Evolutionary conservation across 2,329 filamentous ascomycete species (phyloP).

Genomic region (Thielaviopsis ethacetica): DNA sequence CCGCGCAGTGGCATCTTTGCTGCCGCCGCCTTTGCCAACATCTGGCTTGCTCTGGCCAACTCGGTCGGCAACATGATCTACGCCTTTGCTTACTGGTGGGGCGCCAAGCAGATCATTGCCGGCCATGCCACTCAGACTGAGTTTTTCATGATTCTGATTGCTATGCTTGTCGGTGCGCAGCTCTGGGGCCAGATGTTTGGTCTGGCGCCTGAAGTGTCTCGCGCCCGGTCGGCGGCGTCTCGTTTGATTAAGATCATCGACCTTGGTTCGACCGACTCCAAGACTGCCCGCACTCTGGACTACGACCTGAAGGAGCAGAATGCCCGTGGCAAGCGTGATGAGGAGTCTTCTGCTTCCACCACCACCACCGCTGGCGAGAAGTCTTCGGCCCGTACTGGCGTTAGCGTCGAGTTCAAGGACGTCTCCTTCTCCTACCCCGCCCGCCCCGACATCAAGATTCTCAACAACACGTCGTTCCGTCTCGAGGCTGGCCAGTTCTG

Average conservation of each 20-base stretch:
- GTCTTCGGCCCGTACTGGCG: constrained; percentile 16
- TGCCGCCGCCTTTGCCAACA: constrained; percentile 34
- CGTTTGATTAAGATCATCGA: constrained; percentile 37
- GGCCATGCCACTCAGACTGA: constrained; percentile 47
- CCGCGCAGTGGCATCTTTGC: constrained; percentile 37
- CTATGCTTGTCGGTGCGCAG: constrained; percentile 56
- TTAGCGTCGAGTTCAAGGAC: constrained; percentile 35
- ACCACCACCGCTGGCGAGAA: neutral
- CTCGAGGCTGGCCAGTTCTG: constrained; percentile 44
- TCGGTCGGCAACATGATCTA: constrained; percentile 51
- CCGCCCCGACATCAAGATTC: constrained; percentile 38
- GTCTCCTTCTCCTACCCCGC: constrained; percentile 51
- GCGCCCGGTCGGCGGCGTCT: constrained; percentile 43
- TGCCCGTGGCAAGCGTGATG: constrained; percentile 18
- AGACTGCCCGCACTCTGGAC: constrained; percentile 9
- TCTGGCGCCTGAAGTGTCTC: constrained; percentile 57
- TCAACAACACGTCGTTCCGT: constrained; percentile 38
- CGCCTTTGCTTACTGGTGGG: constrained; percentile 69
- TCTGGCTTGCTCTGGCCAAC: constrained; percentile 45
- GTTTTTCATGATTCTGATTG: constrained; percentile 60
- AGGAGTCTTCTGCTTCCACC: constrained; percentile 20
- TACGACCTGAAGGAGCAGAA: constrained; percentile 14
- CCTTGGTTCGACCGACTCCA: constrained; percentile 20
- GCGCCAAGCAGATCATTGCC: constrained; percentile 49
- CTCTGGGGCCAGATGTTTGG: constrained; percentile 61